Conservation (phyloP, 2,329 filamentous ascomycete species). For the Keithomyces neogunnii region DNA sequence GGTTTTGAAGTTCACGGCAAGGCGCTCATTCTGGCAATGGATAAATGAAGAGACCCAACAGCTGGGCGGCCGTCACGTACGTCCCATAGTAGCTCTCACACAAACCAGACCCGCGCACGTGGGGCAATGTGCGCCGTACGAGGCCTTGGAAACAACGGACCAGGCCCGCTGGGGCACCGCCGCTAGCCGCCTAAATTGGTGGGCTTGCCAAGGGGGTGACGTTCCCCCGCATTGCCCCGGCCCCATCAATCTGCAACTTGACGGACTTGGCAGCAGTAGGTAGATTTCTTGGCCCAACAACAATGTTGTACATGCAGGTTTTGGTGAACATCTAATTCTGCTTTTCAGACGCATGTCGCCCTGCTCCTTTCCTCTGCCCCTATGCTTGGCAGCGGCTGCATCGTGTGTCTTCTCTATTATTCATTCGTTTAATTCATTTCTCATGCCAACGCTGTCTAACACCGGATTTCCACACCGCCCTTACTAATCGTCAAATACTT, state of each 20-base stretch:
- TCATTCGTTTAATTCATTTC: not conserved
- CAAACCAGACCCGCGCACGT: not conserved
- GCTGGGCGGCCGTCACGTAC: no score
- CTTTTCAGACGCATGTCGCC: no score
- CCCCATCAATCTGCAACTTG: no score
- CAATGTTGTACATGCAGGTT: no score
- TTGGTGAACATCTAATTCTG: no score
- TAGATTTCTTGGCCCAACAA: no score
- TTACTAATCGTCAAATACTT: conserved; percentile 83
- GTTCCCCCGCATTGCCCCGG: no score
- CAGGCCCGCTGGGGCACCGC: not conserved
- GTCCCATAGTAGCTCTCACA: not conserved
- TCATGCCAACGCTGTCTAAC: conserved; percentile 24
- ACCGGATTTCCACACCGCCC: conserved; percentile 55
- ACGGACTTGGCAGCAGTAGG: no score
- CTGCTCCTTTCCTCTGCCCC: not conserved
- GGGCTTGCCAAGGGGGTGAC: no score
- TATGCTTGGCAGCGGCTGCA: not conserved
- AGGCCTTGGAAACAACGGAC: no score
- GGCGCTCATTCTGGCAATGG: conserved; percentile 8
- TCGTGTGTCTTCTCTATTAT: not conserved
- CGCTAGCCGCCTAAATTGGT: not conserved
- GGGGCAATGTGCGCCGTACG: not conserved
- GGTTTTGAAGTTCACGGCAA: conserved; percentile 2
- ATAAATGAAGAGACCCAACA: not conserved